phyloP scores from a whole-genome alignment of 352 stramenopile genomes.

The Phytophthora sansomeana region DNA sequence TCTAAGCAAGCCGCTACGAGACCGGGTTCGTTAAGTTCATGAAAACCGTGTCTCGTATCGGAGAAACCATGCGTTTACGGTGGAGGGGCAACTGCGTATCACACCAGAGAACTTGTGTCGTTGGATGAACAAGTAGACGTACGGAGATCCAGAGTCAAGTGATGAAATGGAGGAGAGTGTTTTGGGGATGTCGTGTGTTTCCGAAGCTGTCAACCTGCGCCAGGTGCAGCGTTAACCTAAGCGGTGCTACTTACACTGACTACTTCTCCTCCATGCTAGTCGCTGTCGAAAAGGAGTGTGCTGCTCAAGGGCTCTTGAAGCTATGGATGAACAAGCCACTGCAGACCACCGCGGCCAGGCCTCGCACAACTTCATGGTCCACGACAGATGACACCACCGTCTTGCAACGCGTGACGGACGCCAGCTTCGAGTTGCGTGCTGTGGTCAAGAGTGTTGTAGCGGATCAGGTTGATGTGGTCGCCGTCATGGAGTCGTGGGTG shows the following conservation, averaged over 20 bases:
- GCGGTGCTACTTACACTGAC: conserved; percentile 26
- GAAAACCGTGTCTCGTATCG: too few relatives aligned
- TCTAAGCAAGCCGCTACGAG: too few relatives aligned
- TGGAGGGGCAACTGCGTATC: not conserved
- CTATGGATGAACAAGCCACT: conserved; percentile 51
- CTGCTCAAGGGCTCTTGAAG: conserved; percentile 30
- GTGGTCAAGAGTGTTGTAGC: conserved; percentile 42
- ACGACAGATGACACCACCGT: conserved; percentile 51
- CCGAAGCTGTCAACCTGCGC: conserved; percentile 14
- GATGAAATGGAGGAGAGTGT: too few relatives aligned
- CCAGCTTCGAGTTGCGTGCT: conserved; percentile 48
- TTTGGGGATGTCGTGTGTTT: too few relatives aligned
- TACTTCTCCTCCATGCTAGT: conserved; percentile 38
- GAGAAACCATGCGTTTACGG: not conserved
- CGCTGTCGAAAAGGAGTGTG: conserved; percentile 51
- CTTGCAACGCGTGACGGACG: conserved; percentile 38
- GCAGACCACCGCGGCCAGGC: conserved; percentile 43
- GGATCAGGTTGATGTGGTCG: conserved; percentile 33
- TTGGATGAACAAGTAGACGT: conserved; percentile 20
- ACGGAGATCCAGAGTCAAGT: too few relatives aligned
- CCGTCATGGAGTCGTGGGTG: conserved; percentile 45
- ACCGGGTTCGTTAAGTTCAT: too few relatives aligned
- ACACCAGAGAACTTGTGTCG: not conserved
- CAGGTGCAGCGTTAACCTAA: conserved; percentile 20
- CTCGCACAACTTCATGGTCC: conserved; percentile 48